phyloP scores from a whole-genome alignment of 2,329 filamentous ascomycete genomes.

The Hirsutella rhossiliensis region DNA sequence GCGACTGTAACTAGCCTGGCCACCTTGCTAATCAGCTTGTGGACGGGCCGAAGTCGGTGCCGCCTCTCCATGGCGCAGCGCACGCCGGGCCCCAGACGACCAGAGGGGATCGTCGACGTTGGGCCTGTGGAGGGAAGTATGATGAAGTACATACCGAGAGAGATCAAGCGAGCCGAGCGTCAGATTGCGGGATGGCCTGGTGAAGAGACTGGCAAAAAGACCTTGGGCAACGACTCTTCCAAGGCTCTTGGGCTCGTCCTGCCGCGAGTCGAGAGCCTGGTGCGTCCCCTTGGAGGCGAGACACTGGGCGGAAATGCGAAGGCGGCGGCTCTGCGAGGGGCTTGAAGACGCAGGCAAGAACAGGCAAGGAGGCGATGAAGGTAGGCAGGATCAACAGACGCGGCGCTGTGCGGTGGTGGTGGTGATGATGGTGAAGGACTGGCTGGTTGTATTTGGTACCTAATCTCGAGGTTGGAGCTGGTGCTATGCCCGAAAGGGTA shows the following conservation, averaged over 20 bases:
- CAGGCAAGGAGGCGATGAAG: too few species aligned
- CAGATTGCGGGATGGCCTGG: background rate
- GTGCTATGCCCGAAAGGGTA: too few species aligned
- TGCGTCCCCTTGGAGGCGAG: too few species aligned
- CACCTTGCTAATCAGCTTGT: constrained; percentile 19
- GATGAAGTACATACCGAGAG: background rate
- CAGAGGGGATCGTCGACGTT: background rate
- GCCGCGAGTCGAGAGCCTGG: too few species aligned
- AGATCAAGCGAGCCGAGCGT: background rate
- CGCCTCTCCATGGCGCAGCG: constrained; percentile 1
- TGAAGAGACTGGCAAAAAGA: background rate
- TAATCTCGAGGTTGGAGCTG: too few species aligned
- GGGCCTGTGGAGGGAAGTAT: background rate
- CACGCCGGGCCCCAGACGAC: background rate
- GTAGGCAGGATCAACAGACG: too few species aligned
- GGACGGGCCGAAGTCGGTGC: constrained; percentile 4
- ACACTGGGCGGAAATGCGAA: background rate
- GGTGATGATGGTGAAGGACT: too few species aligned
- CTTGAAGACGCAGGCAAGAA: too few species aligned
- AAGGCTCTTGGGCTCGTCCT: too few species aligned
- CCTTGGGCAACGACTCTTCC: background rate
- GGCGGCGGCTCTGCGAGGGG: background rate
- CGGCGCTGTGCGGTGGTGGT: too few species aligned
- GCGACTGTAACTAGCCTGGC: constrained; percentile 10
- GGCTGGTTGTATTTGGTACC: too few species aligned